Evolutionary conservation across 1,284 basidiomycete species (phyloP).

Genomic region (Cutaneotrichosporon sp.): DNA sequence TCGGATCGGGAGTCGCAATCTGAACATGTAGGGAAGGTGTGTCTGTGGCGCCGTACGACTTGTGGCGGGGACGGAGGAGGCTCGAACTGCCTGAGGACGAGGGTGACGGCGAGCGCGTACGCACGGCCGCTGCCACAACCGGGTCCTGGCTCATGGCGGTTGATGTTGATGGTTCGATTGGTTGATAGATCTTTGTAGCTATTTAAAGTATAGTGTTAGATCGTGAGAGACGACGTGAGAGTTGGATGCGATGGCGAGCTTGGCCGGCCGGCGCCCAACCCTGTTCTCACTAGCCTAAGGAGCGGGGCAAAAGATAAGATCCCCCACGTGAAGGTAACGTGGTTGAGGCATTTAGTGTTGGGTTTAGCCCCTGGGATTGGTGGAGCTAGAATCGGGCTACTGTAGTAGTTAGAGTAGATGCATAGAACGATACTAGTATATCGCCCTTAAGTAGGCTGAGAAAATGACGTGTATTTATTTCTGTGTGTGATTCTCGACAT

Average conservation of each 20-base stretch:
- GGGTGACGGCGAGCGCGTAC: not conserved
- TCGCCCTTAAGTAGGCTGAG: too few species aligned
- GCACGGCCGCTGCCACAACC: slow-evolving; percentile 4
- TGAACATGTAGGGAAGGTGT: slow-evolving; percentile 15
- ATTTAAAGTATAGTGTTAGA: not conserved
- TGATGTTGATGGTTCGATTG: not conserved
- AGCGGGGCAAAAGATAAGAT: not conserved
- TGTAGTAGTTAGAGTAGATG: too few species aligned
- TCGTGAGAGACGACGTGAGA: not conserved
- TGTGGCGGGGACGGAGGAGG: slow-evolving; percentile 1
- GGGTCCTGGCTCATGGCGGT: slow-evolving; percentile 5
- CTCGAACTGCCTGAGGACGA: not conserved
- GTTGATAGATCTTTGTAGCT: not conserved
- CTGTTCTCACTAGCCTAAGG: not conserved
- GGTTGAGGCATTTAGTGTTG: too few species aligned
- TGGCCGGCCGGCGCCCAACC: not conserved
- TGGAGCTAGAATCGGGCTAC: not conserved
- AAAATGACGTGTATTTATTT: too few species aligned
- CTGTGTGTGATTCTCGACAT: too few species aligned
- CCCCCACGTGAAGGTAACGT: not conserved
- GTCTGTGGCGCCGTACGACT: slow-evolving; percentile 16
- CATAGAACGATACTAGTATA: too few species aligned
- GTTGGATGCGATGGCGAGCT: slow-evolving; percentile 1
- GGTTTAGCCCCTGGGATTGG: not conserved
- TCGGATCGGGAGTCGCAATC: slow-evolving; percentile 13